Base-by-base conservation (phyloP, 768 basidiomycete species). In the Suillus cothurnatus region DNA sequence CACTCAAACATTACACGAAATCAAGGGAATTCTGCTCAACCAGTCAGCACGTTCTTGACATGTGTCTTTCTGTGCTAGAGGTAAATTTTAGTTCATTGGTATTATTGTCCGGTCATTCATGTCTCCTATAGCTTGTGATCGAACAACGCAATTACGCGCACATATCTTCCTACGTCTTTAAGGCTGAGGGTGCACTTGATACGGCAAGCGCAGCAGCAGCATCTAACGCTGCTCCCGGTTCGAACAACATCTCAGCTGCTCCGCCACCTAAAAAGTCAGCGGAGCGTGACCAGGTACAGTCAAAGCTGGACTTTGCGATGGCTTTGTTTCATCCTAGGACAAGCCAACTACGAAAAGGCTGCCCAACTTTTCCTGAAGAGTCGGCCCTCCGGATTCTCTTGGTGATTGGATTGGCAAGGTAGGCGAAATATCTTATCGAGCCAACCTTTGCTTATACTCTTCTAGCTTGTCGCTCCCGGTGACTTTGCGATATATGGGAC, bases 21-120 rank as follows among this genome's bases (percentile, higher is more conserved):
- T 92, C 90, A 15, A 88, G 96, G 64, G 97, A 99, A 74, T 97
- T 88, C 78, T 95, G 95, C 75, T 90, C 94, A 17, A 93, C 94
- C 12, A 90, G 90, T 63, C 88, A 92, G 69, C 95, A 98, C 69
- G 88, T 97, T n/a, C 84, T 98, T 3, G 97, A 98, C 63, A 94
- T 95, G 88, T 95, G 92, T 77, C 79, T 94, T 55, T 89, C 90
- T 3, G 86, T 93, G 19, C 81, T 94, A 3, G 92, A 94, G 84
- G 93, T 91, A 70, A 9, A 77, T 69, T 32, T 12, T n/a, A 45
- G 1, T 26, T 28, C 31, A 39, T 63, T 41, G 41, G 17, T 59
- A 52, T 26, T 31, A 12, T 1, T 11, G 14, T 23, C 21, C 0
- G 34, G 53, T 59, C 41, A 69, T 53, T 41, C 47, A 67, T 53